Conservation (phyloP, 805 yeast genomes). For the Suhomyces faveliae region DNA sequence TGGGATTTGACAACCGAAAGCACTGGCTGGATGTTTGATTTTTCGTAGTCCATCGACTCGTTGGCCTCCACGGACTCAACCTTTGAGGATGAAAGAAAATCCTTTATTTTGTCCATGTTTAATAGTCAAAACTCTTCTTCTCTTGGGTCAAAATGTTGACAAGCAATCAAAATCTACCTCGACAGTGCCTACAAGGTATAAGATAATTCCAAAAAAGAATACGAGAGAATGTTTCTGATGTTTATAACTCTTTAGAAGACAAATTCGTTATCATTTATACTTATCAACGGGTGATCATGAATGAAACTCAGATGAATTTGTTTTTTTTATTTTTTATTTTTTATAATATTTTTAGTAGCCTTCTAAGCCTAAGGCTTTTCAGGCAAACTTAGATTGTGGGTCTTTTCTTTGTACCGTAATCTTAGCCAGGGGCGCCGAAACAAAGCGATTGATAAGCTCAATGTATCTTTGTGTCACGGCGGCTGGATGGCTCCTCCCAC, state of each 20-base stretch:
- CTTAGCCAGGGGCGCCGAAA: background rate
- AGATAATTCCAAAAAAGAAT: background rate
- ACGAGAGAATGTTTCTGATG: background rate
- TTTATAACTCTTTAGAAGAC: background rate
- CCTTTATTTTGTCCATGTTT: background rate
- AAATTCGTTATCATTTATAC: background rate
- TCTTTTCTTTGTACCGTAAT: background rate
- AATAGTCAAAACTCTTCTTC: background rate
- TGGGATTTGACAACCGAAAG: conserved; percentile 18
- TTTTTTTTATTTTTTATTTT: background rate
- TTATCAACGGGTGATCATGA: background rate
- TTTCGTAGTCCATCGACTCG: background rate
- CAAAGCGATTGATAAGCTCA: background rate
- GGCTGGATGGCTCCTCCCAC: background rate
- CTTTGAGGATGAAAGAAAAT: background rate
- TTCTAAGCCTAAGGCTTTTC: background rate
- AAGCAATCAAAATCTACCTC: background rate
- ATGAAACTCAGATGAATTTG: background rate
- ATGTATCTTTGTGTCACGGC: background rate
- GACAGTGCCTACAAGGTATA: background rate
- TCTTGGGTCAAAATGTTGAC: background rate
- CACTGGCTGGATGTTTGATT: background rate
- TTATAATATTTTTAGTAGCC: background rate
- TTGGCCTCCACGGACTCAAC: background rate
- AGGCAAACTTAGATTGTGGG: background rate